Conservation (phyloP, 495 filamentous ascomycete species). For the Neurospora sp. region DNA sequence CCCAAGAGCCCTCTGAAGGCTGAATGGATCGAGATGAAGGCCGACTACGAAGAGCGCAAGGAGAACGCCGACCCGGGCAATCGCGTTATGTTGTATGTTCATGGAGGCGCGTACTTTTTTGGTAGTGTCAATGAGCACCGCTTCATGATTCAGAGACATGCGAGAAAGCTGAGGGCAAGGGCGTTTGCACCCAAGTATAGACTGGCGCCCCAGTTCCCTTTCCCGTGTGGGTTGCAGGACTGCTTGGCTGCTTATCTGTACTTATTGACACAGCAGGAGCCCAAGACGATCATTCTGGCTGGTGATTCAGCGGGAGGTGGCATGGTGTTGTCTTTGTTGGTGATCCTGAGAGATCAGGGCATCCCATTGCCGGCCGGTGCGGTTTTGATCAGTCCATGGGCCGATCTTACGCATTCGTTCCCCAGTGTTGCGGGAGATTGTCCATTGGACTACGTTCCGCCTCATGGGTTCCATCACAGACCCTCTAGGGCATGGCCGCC, state of each 20-base stretch:
- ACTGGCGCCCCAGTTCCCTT: constrained; percentile 86
- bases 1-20: constrained; percentile 53
- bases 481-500: constrained; percentile 88
- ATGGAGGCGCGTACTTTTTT: constrained; percentile 65
- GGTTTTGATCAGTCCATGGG: constrained; percentile 87
- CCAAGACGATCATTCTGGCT: constrained; percentile 67
- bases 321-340: constrained; percentile 71
- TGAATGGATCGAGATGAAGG: constrained; percentile 94
- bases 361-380: constrained; percentile 79
- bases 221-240: constrained; percentile 83
- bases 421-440: constrained; percentile 70
- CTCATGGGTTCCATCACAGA: constrained; percentile 74
- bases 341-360: constrained; percentile 69
- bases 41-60: constrained; percentile 64
- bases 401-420: constrained; percentile 87
- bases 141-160: constrained; percentile 92
- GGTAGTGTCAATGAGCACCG: constrained; percentile 91
- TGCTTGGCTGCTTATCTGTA: constrained; percentile 80
- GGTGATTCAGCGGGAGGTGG: constrained; percentile 90
- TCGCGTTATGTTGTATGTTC: constrained; percentile 85
- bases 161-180: constrained; percentile 79
- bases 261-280: constrained; percentile 60
- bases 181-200: constrained; percentile 84
- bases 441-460: constrained; percentile 75
- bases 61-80: constrained; percentile 45